Base-by-base conservation (phyloP, 208 protist species). In the Phytomonas francai region DNA sequence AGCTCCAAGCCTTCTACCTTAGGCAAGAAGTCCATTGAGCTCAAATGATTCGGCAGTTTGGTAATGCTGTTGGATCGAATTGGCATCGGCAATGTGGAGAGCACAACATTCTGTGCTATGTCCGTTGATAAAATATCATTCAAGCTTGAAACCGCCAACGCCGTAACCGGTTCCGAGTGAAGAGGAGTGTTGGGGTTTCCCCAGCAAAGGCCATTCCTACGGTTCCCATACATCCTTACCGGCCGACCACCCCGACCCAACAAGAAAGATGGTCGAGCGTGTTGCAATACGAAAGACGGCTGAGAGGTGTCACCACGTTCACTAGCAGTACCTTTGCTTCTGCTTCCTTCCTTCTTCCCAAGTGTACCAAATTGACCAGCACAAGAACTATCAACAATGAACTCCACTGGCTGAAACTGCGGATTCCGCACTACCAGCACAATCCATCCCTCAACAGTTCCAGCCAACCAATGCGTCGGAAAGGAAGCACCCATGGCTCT, bases 31-130 rank as follows among this genome's bases (percentile, higher is more conserved):
- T 54, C 45, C 5, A 54, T 54, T 54, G 45, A 54, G 11, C 22
- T 19, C 22, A 22, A 25, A 54, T 54, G 16, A 54, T 25, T 54
- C 19, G 45, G 45, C 45, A 54, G 45, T 0, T 7, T 54, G 25
- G 45, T 6, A 54, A 22, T 54, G 45, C 22, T 25, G 22, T 5
- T 25, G 45, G 45, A 1, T 54, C 45, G 45, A 54, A 54, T 25
- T 54, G 45, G n/a, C 9, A 71, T 63, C 1, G 84, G 80, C 56
- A 93, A 31, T 12, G 71, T 74, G 39, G 85, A 86, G 28, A 95
- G 73, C 12, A 87, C 74, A 19, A 92, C 78, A 63, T 91, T 88
- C 68, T 95, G 89, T 16, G 87, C 87, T 71, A 95, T 90, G 59
- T 95, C 89, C 1, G 79, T 83, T 16, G 78, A 86, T 19, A 92